Conservation (phyloP, 495 filamentous ascomycete genomes). For the Talaromyces ruber region DNA sequence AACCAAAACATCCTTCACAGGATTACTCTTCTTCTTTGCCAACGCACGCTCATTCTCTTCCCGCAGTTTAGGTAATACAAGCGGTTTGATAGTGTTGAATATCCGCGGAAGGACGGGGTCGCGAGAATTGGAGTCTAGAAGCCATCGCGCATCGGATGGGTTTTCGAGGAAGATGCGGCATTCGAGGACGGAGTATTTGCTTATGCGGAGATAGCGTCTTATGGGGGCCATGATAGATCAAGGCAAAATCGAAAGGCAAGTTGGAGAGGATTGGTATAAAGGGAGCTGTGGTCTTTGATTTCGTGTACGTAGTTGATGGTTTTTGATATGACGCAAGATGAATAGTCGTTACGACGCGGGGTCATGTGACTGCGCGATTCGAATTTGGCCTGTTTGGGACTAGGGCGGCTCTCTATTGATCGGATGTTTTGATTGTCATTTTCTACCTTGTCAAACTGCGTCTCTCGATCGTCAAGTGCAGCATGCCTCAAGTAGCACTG, state of each 20-base stretch:
- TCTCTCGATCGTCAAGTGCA: not conserved
- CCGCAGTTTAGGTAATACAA: slow-evolving; percentile 80
- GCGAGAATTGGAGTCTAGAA: slow-evolving; percentile 53
- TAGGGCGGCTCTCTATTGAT: not conserved
- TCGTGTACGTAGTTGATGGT: not conserved
- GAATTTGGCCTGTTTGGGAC: not conserved
- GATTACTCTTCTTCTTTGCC: slow-evolving; percentile 51
- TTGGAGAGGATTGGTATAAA: too few relatives aligned
- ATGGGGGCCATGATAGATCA: slow-evolving; percentile 63
- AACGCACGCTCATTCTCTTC: slow-evolving; percentile 69
- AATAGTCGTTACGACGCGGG: not conserved
- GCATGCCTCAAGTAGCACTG: too few relatives aligned
- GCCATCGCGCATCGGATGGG: slow-evolving; percentile 76
- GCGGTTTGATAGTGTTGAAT: slow-evolving; percentile 71
- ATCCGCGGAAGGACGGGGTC: slow-evolving; percentile 70
- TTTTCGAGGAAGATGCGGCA: slow-evolving; percentile 91
- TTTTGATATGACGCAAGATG: not conserved
- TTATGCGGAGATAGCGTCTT: slow-evolving; percentile 74
- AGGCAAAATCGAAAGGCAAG: too few relatives aligned
- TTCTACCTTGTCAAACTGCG: not conserved
- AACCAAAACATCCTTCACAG: slow-evolving; percentile 79
- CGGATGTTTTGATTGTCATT: not conserved
- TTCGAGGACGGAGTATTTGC: slow-evolving; percentile 86
- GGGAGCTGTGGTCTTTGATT: not conserved
- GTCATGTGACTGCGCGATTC: not conserved